Conservation (phyloP, 176 grass and related monocot species). For the Olyra latifolia region DNA sequence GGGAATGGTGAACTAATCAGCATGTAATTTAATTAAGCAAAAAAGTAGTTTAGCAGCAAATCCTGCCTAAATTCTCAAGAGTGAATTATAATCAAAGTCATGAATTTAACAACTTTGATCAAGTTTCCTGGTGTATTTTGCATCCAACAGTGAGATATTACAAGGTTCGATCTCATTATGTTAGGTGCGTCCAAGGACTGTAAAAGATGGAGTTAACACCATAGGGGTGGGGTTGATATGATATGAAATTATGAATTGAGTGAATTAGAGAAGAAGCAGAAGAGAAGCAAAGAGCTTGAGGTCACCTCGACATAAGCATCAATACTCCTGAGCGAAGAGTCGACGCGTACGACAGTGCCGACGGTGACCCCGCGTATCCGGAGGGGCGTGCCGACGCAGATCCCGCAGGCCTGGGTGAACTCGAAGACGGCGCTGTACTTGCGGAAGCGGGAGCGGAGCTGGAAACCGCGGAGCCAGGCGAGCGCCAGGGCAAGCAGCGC, state of each 20-base stretch:
- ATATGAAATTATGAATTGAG: neutral
- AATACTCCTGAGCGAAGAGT: constrained; percentile 85
- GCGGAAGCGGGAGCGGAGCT: constrained; percentile 73
- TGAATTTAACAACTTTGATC: neutral
- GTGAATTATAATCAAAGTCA: neutral
- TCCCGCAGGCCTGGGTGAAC: constrained; percentile 85
- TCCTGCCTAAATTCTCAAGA: neutral
- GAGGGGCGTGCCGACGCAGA: constrained; percentile 94
- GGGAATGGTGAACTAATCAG: neutral
- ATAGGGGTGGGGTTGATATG: neutral
- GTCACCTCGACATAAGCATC: constrained; percentile 79
- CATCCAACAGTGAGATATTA: neutral
- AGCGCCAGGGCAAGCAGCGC: constrained; percentile 69
- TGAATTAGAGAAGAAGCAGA: neutral
- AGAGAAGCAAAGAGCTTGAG: neutral
- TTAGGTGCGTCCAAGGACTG: neutral
- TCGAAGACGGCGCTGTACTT: constrained; percentile 82
- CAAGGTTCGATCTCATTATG: no score
- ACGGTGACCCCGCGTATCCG: constrained; percentile 89
- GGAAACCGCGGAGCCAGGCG: constrained; percentile 81
- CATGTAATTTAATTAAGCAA: neutral
- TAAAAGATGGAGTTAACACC: neutral
- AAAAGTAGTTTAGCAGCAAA: neutral
- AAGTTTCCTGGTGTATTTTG: neutral
- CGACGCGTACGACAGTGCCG: constrained; percentile 79